Evolutionary conservation across 345 rosid species (phyloP), one percentile per base, ranked within the genome.

Genomic region (Ceriops decandra): DNA sequence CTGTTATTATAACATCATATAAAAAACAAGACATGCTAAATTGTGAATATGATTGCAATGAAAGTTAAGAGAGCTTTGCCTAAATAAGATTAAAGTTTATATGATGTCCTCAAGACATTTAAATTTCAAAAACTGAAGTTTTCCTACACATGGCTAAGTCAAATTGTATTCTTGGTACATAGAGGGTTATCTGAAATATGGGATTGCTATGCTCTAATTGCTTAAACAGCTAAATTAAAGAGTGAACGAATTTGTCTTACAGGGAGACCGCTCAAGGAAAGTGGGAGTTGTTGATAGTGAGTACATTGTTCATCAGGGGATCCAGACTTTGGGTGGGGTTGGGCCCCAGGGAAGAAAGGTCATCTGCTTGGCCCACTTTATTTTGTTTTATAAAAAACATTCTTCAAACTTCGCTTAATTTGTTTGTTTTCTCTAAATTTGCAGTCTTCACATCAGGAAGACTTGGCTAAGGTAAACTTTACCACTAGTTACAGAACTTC

Each of bases 201-300:
- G 17, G 49, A 13, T 11, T 42, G 19, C 19, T 42, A 42, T 42
- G 49, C 49, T 42, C 17, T 42, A 3, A 56, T 24, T 56, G 10
- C 17, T 5, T 56, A 13, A 24, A 22, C 28, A 24, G 19, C 28
- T 56, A 27, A 9, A 56, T 56, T 56, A 22, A 56, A 17, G 1
- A 21, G 6, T 61, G 57, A 16, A 24, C 15, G 27, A 27, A 32
- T 67, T 22, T 72, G 69, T 30, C 27, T 30, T 38, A 13, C 72
- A 95, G 98, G 99, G 99, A 62, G 97, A 95, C 67, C 88, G 98
- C 15, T 81, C 96, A 6, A 86, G 79, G 80, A 95, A 90, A 42
- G 92, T 95, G 6, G 99, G 99, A 52, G 76, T 95, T n/a, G 75
- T 95, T 69, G 99, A 95, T 70, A 85, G 91, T 1, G 97, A 95